Conservation (phyloP, 2,329 filamentous ascomycete species). For the Epichloe coenophiala region DNA sequence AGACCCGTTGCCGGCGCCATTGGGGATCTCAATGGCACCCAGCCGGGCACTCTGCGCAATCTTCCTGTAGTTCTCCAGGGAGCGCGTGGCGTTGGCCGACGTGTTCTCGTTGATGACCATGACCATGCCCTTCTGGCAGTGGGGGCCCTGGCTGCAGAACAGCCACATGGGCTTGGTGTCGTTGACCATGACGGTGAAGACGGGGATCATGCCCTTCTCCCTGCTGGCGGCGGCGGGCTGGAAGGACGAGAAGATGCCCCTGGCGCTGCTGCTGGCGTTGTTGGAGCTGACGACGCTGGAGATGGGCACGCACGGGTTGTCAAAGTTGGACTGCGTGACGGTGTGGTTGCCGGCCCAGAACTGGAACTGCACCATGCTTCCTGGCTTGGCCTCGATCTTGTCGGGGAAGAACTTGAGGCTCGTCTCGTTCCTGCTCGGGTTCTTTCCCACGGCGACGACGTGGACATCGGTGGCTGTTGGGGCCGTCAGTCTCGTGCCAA, state of each 20-base stretch:
- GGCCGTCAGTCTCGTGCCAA: background rate
- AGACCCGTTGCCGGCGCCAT: constrained; percentile 3
- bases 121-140: constrained; percentile 64
- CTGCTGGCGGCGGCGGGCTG: constrained; percentile 44
- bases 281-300: constrained; percentile 23
- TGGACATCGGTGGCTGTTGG: constrained; percentile 34
- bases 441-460: constrained; percentile 50
- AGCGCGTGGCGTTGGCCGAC: constrained; percentile 36
- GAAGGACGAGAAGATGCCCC: constrained; percentile 55
- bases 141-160: constrained; percentile 61
- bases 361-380: constrained; percentile 54
- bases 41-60: constrained; percentile 18
- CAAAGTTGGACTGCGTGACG: constrained; percentile 64
- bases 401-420: constrained; percentile 51
- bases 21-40: constrained; percentile 13
- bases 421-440: constrained; percentile 32
- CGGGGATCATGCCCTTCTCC: constrained; percentile 39
- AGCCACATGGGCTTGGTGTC: constrained; percentile 62
- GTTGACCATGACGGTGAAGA: constrained; percentile 59
- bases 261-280: constrained; percentile 36
- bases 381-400: constrained; percentile 47
- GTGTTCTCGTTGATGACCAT: constrained; percentile 63
- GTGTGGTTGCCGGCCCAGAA: constrained; percentile 62
- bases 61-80: constrained; percentile 34
- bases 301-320: constrained; percentile 54